Base-by-base conservation (phyloP, 352 stramenopile species). In the Phytophthora multivora region DNA sequence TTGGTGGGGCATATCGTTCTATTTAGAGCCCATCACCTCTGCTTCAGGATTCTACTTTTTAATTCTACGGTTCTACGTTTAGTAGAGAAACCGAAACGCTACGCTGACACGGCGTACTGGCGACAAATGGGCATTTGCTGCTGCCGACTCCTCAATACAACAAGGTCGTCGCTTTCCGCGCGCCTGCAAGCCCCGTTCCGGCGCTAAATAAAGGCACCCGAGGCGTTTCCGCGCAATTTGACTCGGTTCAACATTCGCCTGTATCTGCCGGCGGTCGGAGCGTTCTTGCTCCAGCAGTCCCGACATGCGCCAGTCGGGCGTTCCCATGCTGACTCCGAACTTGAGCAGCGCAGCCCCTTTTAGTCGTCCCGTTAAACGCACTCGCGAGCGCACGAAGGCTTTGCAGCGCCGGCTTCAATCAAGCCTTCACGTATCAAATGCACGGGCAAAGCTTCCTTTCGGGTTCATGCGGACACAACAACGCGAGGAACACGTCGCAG, bases 31-130 rank as follows among this genome's bases (percentile, higher is more conserved):
- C 40, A 11, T 61, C 35, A 18, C 46, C 7, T 47, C n/a, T 65
- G 48, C 39, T 65, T 59, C 49, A 66, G 58, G 58, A 66, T 66
- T 66, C 59, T 55, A 66, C 23, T 55, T 66, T 59, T 54, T n/a
- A 15, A 16, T 26, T 53, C 33, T 59, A 52, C 40, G 18, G 23
- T 31, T 53, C 33, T 58, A 52, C 40, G 19, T 59, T 52, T 54
- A 41, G 25, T 41, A 30, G 40, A 23, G 40, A 60, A 60, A 54
- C 58, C 4, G 40, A 28, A 57, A 63, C 40, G 55, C 55, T 50
- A 51, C 38, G 46, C 46, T 58, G 47, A 50, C 55, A 48, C n/a
- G 30, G 33, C 54, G 40, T 16, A 13, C 56, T 56, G 46, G 57
- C 46, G 30, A 45, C 56, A 64, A 45, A 35, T 8, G 9, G 9